Percentiles rank a stretch among this genome's conserved stretches.
phyloP scores from a whole-genome alignment of 257 asterid genomes.

The Asclepias syriaca region DNA sequence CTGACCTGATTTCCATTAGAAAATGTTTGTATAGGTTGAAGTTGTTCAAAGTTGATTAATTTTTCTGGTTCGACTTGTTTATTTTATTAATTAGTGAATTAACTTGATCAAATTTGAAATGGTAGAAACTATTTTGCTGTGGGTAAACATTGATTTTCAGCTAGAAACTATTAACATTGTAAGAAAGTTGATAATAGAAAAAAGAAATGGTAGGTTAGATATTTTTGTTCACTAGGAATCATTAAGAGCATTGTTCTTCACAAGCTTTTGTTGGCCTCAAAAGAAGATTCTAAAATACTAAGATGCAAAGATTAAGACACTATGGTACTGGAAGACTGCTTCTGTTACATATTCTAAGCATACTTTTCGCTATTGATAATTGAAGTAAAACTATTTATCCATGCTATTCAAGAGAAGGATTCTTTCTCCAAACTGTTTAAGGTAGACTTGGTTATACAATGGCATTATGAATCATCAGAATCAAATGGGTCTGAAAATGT shows the following conservation, averaged over 20 bases:
- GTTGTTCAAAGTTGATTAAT: background rate
- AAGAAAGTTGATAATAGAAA: background rate
- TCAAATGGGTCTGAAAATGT: too few species aligned
- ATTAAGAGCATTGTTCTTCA: background rate
- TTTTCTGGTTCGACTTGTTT: background rate
- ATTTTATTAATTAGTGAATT: background rate
- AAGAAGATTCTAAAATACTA: background rate
- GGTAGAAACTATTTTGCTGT: background rate
- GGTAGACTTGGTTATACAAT: background rate
- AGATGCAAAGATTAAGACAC: constrained; percentile 1
- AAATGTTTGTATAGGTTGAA: background rate
- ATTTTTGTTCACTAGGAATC: background rate
- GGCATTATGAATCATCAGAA: too few species aligned
- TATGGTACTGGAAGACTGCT: background rate
- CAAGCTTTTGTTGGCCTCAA: background rate
- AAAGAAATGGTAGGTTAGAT: background rate
- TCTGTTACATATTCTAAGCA: background rate
- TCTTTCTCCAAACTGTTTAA: background rate
- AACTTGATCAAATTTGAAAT: background rate
- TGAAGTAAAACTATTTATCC: background rate
- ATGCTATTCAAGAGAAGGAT: too few species aligned
- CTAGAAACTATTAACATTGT: background rate
- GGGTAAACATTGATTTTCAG: background rate
- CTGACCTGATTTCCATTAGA: background rate
- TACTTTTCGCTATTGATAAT: background rate